A percentile compares a stretch with the other conserved stretches of the same genome.
These are phyloP conservation scores for Solanum dulcamara DNA, from an alignment of 257 asterid genomes.

Conservation along the genomic window DNA sequence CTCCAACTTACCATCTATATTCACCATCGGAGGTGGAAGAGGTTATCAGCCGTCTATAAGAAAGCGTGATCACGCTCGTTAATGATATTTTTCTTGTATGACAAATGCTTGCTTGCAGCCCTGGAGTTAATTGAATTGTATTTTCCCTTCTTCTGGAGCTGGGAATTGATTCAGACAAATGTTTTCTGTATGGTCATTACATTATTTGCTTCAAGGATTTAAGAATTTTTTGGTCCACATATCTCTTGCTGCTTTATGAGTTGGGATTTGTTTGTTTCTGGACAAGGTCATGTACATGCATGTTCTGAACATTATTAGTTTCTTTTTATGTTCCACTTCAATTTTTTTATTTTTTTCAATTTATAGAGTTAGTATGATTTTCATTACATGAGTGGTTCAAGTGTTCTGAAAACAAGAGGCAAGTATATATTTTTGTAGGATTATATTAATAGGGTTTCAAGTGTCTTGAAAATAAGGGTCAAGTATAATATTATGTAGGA, in stretches of 20 bases:
- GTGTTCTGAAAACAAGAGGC: not conserved
- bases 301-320: not conserved
- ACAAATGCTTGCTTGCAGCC: not conserved
- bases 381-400: not conserved
- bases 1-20: constrained; percentile 60
- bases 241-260: not conserved
- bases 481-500: not conserved
- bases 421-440: too few relatives aligned
- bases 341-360: too few relatives aligned
- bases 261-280: not conserved
- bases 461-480: rapidly evolving
- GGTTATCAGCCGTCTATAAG: constrained; percentile 46
- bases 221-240: not conserved
- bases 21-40: constrained; percentile 50
- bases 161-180: not conserved
- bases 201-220: not conserved
- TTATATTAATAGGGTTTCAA: not conserved
- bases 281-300: not conserved
- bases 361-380: not conserved
- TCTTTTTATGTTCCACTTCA: not conserved
- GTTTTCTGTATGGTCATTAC: not conserved
- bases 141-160: not conserved
- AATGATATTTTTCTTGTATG: not conserved
- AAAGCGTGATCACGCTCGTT: not conserved
- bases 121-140: not conserved